phyloP scores from a whole-genome alignment of 1,284 basidiomycete genomes.

The Trichosporon inkin region DNA sequence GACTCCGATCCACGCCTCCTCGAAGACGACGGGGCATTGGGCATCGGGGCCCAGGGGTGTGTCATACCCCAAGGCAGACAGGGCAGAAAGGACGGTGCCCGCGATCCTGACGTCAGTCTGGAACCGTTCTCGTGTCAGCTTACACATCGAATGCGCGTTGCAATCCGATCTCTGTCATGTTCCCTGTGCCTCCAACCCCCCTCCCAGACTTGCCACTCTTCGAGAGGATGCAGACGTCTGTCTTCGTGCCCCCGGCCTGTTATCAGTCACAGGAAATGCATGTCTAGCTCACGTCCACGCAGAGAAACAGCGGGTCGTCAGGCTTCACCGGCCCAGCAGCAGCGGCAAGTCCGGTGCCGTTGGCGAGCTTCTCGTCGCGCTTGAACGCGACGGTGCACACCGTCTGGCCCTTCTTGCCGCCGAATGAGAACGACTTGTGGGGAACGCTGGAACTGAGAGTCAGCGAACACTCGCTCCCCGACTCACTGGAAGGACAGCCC shows the following conservation, averaged over 20 bases:
- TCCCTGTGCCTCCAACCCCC: slow-evolving; percentile 31
- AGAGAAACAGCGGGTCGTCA: slow-evolving; percentile 22
- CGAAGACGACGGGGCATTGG: slow-evolving; percentile 24
- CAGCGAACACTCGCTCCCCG: neutral
- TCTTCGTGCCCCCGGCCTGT: slow-evolving; percentile 39
- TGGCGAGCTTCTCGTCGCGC: slow-evolving; percentile 22
- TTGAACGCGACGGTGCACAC: slow-evolving; percentile 50
- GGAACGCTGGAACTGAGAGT: slow-evolving; percentile 45
- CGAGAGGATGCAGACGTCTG: slow-evolving; percentile 31
- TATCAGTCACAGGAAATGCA: neutral
- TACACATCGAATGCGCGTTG: slow-evolving; percentile 28
- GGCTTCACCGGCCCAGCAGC: neutral
- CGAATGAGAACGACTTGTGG: slow-evolving; percentile 48
- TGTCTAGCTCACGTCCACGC: slow-evolving; percentile 32
- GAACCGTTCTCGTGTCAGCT: neutral
- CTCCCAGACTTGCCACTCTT: slow-evolving; percentile 20
- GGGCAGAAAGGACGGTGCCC: slow-evolving; percentile 17
- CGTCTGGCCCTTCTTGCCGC: slow-evolving; percentile 45
- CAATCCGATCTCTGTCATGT: slow-evolving; percentile 38
- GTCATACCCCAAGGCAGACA: neutral
- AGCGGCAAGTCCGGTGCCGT: slow-evolving; percentile 2
- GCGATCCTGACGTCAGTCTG: slow-evolving; percentile 28
- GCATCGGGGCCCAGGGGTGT: neutral
- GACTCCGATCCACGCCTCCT: slow-evolving; percentile 35
- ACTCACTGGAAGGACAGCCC: slow-evolving; percentile 44